Percentiles rank a stretch among this genome's conserved stretches.
phyloP scores from a whole-genome alignment of 257 asterid species.

The Schizonepeta tenuifolia region DNA sequence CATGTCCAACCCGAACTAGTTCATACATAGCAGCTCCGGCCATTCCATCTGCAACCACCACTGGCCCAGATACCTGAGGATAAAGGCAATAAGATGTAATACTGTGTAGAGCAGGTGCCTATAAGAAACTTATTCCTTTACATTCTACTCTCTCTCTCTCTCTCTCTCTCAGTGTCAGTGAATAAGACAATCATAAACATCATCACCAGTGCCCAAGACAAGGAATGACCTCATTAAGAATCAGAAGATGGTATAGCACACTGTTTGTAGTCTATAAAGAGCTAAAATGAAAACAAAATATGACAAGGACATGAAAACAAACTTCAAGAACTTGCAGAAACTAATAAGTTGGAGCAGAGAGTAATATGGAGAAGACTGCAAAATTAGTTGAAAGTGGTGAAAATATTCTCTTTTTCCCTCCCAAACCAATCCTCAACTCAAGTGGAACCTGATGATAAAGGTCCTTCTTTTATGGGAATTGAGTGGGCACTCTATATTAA shows the following conservation, averaged over 20 bases:
- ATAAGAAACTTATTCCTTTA: background rate
- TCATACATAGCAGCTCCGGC: slow-evolving; percentile 99
- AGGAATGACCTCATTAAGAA: background rate
- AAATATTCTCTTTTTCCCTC: too few species aligned
- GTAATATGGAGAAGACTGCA: background rate
- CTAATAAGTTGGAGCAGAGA: background rate
- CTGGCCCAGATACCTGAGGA: slow-evolving; percentile 91
- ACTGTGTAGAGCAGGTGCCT: background rate
- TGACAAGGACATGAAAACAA: background rate
- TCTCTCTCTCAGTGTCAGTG: too few species aligned
- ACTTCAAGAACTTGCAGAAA: background rate
- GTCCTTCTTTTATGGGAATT: background rate
- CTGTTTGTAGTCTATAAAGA: background rate
- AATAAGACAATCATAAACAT: background rate
- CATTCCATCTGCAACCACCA: slow-evolving; percentile 99
- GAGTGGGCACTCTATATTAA: background rate
- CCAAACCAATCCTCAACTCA: slow-evolving; percentile 5
- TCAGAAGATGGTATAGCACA: background rate
- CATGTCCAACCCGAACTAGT: slow-evolving; percentile 94
- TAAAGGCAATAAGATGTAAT: background rate
- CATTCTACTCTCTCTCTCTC: background rate
- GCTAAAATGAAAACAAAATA: background rate
- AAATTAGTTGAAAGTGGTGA: background rate
- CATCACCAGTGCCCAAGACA: background rate
- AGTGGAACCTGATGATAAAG: background rate